phyloP scores from a whole-genome alignment of 208 protist genomes.

The Crithidia sp. region DNA sequence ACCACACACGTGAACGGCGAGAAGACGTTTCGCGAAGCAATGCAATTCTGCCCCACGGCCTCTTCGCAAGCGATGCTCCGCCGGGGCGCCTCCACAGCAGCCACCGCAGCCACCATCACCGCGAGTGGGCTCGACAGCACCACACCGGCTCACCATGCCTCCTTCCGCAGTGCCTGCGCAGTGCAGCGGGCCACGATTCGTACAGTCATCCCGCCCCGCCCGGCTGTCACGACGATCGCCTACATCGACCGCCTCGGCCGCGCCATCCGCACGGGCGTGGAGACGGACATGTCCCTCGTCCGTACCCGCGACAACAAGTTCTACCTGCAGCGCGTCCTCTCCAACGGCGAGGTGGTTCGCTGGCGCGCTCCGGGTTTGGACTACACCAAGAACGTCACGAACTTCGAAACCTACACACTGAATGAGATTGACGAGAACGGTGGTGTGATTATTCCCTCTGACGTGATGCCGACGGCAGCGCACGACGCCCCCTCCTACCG shows the following conservation, averaged over 20 bases:
- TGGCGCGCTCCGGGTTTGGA: constrained; percentile 83
- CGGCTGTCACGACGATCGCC: constrained; percentile 82
- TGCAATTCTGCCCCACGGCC: no score
- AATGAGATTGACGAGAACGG: constrained; percentile 91
- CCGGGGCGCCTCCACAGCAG: background rate
- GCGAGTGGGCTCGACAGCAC: no score
- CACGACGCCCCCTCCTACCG: constrained; percentile 72
- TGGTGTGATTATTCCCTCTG: constrained; percentile 76
- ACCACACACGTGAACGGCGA: no score
- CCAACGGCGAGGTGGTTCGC: constrained; percentile 79
- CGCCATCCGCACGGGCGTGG: constrained; percentile 56
- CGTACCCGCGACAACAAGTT: constrained; percentile 92
- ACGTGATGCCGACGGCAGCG: constrained; percentile 76
- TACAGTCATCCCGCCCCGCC: constrained; percentile 81
- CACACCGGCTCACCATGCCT: no score
- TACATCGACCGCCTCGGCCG: constrained; percentile 75
- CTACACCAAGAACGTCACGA: constrained; percentile 84
- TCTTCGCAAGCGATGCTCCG: no score
- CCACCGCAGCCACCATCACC: background rate
- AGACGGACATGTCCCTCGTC: constrained; percentile 82
- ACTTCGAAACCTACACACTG: constrained; percentile 88
- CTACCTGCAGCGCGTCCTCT: constrained; percentile 88
- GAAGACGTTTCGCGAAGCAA: no score
- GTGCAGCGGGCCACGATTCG: constrained; percentile 51
- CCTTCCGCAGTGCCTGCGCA: no score